Evolutionary conservation across 148 eudicot species (phyloP), one percentile per base, ranked within the genome.

Genomic region (Beta vulgaris): DNA sequence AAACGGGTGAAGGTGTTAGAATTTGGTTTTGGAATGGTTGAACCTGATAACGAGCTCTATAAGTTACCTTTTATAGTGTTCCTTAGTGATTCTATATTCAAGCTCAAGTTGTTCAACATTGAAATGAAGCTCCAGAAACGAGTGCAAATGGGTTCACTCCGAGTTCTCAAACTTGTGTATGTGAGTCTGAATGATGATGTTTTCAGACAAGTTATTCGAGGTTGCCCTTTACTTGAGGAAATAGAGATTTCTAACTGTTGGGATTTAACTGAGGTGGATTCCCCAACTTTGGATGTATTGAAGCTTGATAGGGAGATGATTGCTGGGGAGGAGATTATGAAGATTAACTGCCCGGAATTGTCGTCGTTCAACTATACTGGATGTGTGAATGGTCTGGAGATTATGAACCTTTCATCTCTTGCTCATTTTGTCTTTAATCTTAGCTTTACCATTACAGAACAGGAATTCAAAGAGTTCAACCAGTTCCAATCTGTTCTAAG

Each of bases 201-300:
- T 3, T 60, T 78, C 26, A 39, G 29, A 7, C 73, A 54, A 49
- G 63, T 82, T 6, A 10, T 69, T 29, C 68, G 26, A 21, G 81
- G 81, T 29, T 82, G 84, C 35, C 84, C 84, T 36, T 39, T 66
- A 43, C 67, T 81, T 1, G 16, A 77, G 34, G 68, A 58, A 49
- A 23, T 60, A 23, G 39, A 72, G 59, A 73, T 68, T 4, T 3
- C 68, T 29, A 72, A 65, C 55, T 66, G 55, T 48, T 3, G 7
- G 44, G 37, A 48, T 21, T 48, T 73, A n/a, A 19, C 34, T 68
- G 72, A 73, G 69, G 3, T 81, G 42, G 58, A 34, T 14, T 31
- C 29, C 32, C 65, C 57, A 14, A 57, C 55, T 65, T 25, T 81
- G 6, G 71, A 77, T 25, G 67, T 43, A 42, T 25, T 81, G 70